phyloP scores from a whole-genome alignment of 345 rosid genomes.

The Abelmoschus esculentus region DNA sequence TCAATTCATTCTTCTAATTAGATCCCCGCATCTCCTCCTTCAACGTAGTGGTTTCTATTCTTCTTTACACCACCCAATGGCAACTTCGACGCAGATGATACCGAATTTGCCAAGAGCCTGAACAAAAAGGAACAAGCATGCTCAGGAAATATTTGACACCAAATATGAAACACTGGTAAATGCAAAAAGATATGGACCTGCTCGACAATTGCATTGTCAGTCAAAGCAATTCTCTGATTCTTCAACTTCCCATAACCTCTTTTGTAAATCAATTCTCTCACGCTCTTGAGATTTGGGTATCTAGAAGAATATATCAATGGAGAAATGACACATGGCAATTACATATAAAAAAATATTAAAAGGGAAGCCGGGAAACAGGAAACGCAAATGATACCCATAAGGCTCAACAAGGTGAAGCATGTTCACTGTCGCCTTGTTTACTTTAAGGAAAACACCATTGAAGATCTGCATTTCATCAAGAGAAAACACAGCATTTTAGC shows the following conservation, averaged over 20 bases:
- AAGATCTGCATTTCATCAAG: not conserved
- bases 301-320: not conserved
- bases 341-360: not conserved
- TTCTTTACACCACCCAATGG: not conserved
- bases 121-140: not conserved
- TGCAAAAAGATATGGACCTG: not conserved
- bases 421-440: not conserved
- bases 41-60: not conserved
- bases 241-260: not conserved
- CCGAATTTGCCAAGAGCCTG: not conserved
- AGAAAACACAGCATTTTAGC: not conserved
- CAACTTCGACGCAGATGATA: not conserved
- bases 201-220: not conserved
- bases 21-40: not conserved
- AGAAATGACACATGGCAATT: not conserved
- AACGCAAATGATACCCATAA: not conserved
- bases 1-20: not conserved
- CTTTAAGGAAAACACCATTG: conserved; percentile 1
- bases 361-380: not conserved
- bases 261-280: not conserved
- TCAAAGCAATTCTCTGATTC: not conserved
- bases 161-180: no score
- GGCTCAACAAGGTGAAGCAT: not conserved
- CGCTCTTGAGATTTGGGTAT: not conserved
- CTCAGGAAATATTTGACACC: no score